Evolutionary conservation across 116 monocot species (phyloP), one percentile per base, ranked within the genome.

Genomic region (Trichopus zeylanicus): DNA sequence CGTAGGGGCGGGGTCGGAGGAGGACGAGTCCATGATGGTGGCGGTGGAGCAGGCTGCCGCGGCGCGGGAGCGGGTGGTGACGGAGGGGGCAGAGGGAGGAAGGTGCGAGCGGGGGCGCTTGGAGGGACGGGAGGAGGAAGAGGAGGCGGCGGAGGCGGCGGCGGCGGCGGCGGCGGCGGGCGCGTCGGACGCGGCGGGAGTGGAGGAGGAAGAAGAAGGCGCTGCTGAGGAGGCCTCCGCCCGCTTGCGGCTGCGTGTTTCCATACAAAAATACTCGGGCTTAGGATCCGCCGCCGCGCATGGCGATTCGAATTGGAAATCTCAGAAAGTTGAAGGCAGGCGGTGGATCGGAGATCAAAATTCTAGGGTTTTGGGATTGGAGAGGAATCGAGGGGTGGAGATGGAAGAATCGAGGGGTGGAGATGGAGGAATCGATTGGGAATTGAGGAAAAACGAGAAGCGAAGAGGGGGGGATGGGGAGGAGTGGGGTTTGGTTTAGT

Each of bases 171-270:
- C 82, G 51, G 57, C 3, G 26, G 60, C 8, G 39, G 59, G 22
- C 55, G 75, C 53, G 51, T 73, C 31, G 18, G 75, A 56, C 52
- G 69, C 62, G 32, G 88, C 80, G 42, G 83, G 84, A 62, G 98
- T 77, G 51, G 57, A 16, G 26, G 60, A 24, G 39, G 59, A 26
- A 59, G 75, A 56, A 56, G 77, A 39, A 23, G 75, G 61, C 52
- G 69, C 62, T 42, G 88, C 80, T 48, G 83, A 89, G 63, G 98
- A 87, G 70, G 91, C 82, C 88, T 87, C 98, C 77, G 88, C 91
- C 77, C 98, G 91, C 85, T 98, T 98, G 67, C 91, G 91, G 82
- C 98, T 85, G 25, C 98, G 91, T 58, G 98, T 91, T 98, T 98
- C 98, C 98, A 98, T 98, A 91, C 98, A 98, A 73, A 55, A 65